Percentiles rank a stretch among this genome's conserved stretches.
Evolutionary conservation across 768 basidiomycete species (phyloP).

Genomic region (Boletellus emodensis): DNA sequence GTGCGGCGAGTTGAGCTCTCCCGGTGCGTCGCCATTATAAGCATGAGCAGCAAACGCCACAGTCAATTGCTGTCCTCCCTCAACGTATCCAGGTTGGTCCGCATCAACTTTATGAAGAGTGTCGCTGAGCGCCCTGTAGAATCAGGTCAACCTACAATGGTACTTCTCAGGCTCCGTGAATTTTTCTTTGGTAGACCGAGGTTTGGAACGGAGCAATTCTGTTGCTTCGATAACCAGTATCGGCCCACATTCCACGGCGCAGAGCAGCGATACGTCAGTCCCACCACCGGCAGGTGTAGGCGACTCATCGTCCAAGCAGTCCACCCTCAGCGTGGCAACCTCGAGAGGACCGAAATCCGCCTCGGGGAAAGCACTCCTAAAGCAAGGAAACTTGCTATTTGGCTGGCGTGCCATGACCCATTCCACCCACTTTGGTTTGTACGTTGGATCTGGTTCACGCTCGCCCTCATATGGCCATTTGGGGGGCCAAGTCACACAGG

Average conservation of each 20-base stretch:
- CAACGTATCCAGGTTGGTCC: too few species aligned
- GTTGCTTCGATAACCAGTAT: slow-evolving; percentile 19
- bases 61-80: too few species aligned
- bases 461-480: slow-evolving; percentile 18
- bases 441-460: slow-evolving; percentile 16
- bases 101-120: too few species aligned
- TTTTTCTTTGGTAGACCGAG: neutral
- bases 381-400: slow-evolving; percentile 14
- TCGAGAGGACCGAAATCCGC: neutral
- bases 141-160: too few species aligned
- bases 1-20: too few species aligned
- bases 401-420: slow-evolving; percentile 10
- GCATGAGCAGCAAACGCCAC: too few species aligned
- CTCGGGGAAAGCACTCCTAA: neutral
- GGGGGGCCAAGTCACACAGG: neutral
- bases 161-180: neutral
- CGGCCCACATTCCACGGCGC: slow-evolving; percentile 10
- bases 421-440: slow-evolving; percentile 7
- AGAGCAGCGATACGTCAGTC: slow-evolving; percentile 22
- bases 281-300: slow-evolving; percentile 21
- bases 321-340: neutral
- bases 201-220: neutral
- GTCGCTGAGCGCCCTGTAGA: too few species aligned
- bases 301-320: slow-evolving; percentile 23
- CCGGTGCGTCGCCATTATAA: too few species aligned